Base-by-base conservation (phyloP, 225 moss, liverwort and hornwort species). In the Marchantia paleacea region DNA sequence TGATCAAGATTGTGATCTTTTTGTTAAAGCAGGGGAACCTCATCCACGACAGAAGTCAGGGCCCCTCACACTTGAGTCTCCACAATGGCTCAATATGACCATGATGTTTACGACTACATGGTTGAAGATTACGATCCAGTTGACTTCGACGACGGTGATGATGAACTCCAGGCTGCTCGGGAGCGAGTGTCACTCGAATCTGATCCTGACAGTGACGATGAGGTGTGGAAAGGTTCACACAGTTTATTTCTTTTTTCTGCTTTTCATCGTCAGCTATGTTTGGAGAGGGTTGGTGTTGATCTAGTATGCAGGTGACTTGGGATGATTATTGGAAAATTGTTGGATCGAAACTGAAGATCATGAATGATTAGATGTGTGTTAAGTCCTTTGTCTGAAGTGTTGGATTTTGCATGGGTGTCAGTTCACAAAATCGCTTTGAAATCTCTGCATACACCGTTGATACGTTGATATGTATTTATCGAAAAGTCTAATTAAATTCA, bases 121-220 rank as follows among this genome's bases (percentile, higher is more conserved):
- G 88, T 91, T 61, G 95, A 92, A 78, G 87, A 87, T 1, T 84
- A 84, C 63, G 87, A 87, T 51, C 75, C 65, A 47, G 79, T 73
- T 31, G 86, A 81, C 30, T 91, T 92, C 55, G 93, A 92, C 53
- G 93, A 92, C 52, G 95, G 90, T 77, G 90, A 88, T 28, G 93
- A 93, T 25, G 93, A 96, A 80, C 85, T 90, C 75, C 91, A 91
- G 77, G 91, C 87, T 50, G 87, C 91, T 22, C 87, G 87, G 10
- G 95, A 89, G 71, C 88, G 88, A 78, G 88, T 92, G 28, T 91
- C 89, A 51, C 85, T 94, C 16, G 95, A 96, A 72, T 85, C 88
- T 73, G 95, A 96, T 72, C 91, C 90, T 68, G 92, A 92, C 66
- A 93, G 94, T 61, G 95, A 96, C 7, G 87, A 76, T 73, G 95